These are phyloP conservation scores for Pseudonitzschia multistriata DNA, from an alignment of 108 stramenopile species.

Conservation along the genomic window DNA sequence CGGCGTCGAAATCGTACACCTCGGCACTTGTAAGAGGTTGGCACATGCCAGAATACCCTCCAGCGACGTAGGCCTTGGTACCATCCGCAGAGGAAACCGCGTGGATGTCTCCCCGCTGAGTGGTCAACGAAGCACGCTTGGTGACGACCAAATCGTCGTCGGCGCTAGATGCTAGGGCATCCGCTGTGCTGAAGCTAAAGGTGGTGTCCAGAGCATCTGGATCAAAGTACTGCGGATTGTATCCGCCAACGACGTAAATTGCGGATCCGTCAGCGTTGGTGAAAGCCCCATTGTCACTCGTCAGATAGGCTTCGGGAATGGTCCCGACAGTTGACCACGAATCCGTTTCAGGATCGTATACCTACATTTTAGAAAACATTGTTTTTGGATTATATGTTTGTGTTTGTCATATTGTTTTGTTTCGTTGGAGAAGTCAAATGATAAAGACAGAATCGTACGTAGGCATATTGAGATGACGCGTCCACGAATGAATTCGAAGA, in stretches of 20 bases:
- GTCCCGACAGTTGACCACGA: constrained; percentile 45
- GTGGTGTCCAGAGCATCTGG: constrained; percentile 23
- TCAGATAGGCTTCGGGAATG: constrained; percentile 32
- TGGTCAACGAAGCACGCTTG: constrained; percentile 14
- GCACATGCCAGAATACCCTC: constrained; percentile 65
- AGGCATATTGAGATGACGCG: too few species aligned
- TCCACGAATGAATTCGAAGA: neutral
- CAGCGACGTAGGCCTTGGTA: constrained; percentile 41
- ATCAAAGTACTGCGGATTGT: constrained; percentile 37
- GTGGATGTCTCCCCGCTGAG: constrained; percentile 53
- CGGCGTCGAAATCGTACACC: constrained; percentile 30
- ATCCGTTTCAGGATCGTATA: constrained; percentile 50
- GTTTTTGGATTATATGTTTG: too few species aligned
- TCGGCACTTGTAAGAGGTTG: constrained; percentile 42
- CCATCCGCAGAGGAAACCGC: constrained; percentile 13
- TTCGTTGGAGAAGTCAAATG: too few species aligned
- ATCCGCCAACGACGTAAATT: constrained; percentile 64
- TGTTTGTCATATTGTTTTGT: too few species aligned
- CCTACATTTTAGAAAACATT: constrained; percentile 30
- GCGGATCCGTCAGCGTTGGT: constrained; percentile 14
- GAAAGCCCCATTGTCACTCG: constrained; percentile 53
- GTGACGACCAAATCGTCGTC: neutral
- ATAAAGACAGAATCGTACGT: too few species aligned
- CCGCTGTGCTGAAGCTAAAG: constrained; percentile 24
- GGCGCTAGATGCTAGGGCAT: constrained; percentile 9